Evolutionary conservation across 495 filamentous ascomycete species (phyloP).

Genomic region (Neurospora sp.): DNA sequence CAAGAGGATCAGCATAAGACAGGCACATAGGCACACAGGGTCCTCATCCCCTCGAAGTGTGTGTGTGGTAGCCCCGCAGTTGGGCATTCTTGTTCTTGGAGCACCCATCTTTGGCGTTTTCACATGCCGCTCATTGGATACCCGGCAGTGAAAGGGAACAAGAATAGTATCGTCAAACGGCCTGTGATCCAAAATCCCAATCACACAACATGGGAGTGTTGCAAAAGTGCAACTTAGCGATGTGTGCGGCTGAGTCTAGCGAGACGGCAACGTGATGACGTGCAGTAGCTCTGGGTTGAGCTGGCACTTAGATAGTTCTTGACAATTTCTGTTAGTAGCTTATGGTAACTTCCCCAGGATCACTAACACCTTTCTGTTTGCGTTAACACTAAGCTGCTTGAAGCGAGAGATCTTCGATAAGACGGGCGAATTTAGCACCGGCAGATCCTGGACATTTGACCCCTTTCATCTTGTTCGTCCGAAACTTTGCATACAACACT

Average conservation of each 20-base stretch:
- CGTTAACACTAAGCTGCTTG: background rate
- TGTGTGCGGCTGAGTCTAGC: background rate
- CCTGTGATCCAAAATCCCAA: background rate
- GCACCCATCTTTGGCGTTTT: background rate
- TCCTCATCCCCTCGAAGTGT: background rate
- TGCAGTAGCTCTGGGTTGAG: background rate
- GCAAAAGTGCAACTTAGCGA: background rate
- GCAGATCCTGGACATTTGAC: background rate
- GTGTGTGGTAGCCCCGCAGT: background rate
- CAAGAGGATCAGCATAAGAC: background rate
- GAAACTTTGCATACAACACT: background rate
- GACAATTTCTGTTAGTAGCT: background rate
- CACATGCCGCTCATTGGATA: background rate
- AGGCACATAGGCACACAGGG: background rate
- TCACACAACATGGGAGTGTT: background rate
- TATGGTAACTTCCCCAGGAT: rapidly evolving
- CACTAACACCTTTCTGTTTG: background rate
- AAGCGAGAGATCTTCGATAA: background rate
- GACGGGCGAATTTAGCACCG: background rate
- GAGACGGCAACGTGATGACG: background rate
- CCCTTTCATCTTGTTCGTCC: background rate
- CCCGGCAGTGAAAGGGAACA: background rate
- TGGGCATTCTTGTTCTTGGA: background rate
- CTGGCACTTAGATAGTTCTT: background rate
- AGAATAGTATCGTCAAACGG: background rate